These are phyloP conservation scores for Nitzschia inconspicua DNA, from an alignment of 108 stramenopile species.

Conservation along the genomic window DNA sequence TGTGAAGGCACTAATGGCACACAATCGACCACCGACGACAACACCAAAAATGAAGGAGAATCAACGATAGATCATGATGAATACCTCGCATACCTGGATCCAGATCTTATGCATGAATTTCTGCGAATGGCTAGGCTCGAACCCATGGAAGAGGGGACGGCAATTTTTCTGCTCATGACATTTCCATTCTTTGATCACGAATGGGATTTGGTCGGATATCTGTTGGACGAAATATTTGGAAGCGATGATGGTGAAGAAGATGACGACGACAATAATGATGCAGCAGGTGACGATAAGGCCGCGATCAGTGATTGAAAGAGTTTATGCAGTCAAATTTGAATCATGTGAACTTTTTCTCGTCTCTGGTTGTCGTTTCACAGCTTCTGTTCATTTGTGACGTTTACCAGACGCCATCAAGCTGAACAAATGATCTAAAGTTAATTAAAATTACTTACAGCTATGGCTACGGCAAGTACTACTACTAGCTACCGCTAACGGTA, in stretches of 20 bases:
- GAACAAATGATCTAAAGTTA: no score
- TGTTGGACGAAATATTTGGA: slow-evolving; percentile 62
- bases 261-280: slow-evolving; percentile 3
- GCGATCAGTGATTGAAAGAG: no score
- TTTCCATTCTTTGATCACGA: slow-evolving; percentile 85
- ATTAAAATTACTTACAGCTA: no score
- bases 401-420: no score
- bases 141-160: slow-evolving; percentile 45
- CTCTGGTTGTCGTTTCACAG: no score
- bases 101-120: slow-evolving; percentile 57
- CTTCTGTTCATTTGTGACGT: no score
- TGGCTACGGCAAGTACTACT: no score
- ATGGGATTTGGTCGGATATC: slow-evolving; percentile 75
- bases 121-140: slow-evolving; percentile 20
- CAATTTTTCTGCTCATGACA: slow-evolving; percentile 71
- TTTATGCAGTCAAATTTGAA: no score
- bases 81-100: slow-evolving; percentile 65
- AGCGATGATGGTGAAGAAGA: slow-evolving; percentile 41
- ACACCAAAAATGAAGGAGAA: slow-evolving; percentile 11
- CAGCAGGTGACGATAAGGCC: background rate
- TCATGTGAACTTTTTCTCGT: no score
- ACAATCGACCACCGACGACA: background rate
- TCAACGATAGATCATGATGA: slow-evolving; percentile 52
- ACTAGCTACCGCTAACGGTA: no score
- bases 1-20: background rate